These are phyloP conservation scores for Lactarius evosmus DNA, from an alignment of 768 basidiomycete species.

Conservation along the genomic window DNA sequence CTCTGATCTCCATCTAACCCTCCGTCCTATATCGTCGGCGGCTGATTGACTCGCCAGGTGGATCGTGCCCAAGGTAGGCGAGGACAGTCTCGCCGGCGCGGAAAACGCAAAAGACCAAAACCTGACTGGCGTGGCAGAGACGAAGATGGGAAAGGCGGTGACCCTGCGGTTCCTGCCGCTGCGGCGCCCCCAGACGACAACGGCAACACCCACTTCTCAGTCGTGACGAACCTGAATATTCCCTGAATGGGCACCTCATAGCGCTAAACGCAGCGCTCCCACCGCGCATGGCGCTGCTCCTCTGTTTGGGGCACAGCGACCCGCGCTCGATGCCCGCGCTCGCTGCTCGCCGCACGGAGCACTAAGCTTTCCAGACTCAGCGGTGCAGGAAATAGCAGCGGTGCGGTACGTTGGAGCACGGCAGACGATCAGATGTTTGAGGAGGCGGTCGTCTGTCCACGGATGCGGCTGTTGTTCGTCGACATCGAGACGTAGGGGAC, in stretches of 20 bases:
- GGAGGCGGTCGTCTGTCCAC: conserved; percentile 72
- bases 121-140: conserved; percentile 5
- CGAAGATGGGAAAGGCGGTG: conserved; percentile 9
- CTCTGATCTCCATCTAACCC: not conserved
- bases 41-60: no score
- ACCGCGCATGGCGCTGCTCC: conserved; percentile 72
- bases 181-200: conserved; percentile 23
- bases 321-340: conserved; percentile 76
- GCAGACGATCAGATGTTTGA: conserved; percentile 77
- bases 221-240: conserved; percentile 53
- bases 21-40: not conserved
- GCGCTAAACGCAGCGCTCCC: conserved; percentile 69
- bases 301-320: conserved; percentile 88
- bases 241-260: conserved; percentile 53
- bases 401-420: conserved; percentile 63
- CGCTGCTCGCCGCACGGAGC: conserved; percentile 4
- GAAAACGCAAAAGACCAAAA: not conserved
- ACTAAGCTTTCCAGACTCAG: conserved; percentile 52
- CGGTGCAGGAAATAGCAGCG: conserved; percentile 60
- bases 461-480: conserved; percentile 81
- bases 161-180: conserved; percentile 28
- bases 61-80: conserved; percentile 53
- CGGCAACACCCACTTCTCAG: conserved; percentile 1
- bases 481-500: conserved; percentile 45
- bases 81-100: conserved; percentile 33